Base-by-base conservation (phyloP, 768 basidiomycete species). In the Terana coerulea region DNA sequence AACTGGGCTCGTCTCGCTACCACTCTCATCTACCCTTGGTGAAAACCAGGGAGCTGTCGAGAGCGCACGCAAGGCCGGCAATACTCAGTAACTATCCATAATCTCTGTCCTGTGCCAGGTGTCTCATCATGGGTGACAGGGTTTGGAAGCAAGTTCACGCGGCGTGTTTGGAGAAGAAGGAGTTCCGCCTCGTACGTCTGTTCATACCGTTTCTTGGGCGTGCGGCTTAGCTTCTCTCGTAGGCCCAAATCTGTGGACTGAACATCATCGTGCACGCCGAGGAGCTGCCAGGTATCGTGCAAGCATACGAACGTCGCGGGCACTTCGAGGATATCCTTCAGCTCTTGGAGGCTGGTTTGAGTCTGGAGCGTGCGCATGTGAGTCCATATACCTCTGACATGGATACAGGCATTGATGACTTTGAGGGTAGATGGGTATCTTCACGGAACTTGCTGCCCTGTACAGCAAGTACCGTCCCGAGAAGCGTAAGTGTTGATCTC, bases 71-170 rank as follows among this genome's bases (percentile, higher is more conserved):
- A 99, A 99, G 68, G 97, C 97, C 12, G 97, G 97, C 10, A 98
- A 98, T 64, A 99, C 97, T 5, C 95, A 98, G 91, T 92, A 58
- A 61, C 86, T 21, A 9, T 21, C 21, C 8, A 5, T 22, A 25
- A 15, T 21, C 42, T 12, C n/a, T 34, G 19, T 35, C 15, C 6
- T 14, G 29, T 9, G n/a, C n/a, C 33, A 10, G 22, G 22, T 21
- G 19, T 44, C 33, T 17, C 1, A 40, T 5, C n/a, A 49, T 11
- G n/a, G 17, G 22, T 24, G n/a, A 0, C 49, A 92, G 90, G 72
- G 97, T 98, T n/a, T 99, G 97, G 97, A 98, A 98, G 71, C 97
- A 98, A 67, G 97, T 99, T 45, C 95, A 98, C 59, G 89, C 93
- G 21, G 97, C 97, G 34, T 99, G 97, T 72, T 86, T 99, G 51